Evolutionary conservation across 1,284 basidiomycete species (phyloP).

Genomic region (Trichosporon sp.): DNA sequence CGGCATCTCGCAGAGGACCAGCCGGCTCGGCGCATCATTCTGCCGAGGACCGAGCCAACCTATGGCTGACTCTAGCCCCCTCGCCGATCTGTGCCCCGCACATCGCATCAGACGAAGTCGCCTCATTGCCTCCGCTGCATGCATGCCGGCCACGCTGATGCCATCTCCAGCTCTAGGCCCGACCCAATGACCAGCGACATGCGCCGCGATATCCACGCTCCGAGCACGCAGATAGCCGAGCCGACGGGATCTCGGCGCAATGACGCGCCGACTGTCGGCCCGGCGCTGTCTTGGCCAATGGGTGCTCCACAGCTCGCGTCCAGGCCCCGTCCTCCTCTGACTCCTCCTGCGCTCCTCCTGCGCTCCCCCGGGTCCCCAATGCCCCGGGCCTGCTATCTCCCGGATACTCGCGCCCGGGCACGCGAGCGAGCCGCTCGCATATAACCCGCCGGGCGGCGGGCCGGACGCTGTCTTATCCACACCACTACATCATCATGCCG

Average conservation of each 20-base stretch:
- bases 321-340: neutral
- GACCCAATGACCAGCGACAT: too few relatives aligned
- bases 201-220: neutral
- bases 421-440: neutral
- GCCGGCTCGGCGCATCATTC: neutral
- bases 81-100: neutral
- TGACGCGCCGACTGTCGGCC: neutral
- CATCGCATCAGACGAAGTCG: neutral
- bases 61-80: neutral
- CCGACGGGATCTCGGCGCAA: neutral
- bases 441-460: neutral
- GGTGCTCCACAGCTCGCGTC: neutral
- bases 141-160: neutral
- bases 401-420: neutral
- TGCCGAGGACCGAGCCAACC: neutral
- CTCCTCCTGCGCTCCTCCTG: too few relatives aligned
- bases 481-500: slow-evolving; percentile 13
- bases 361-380: neutral
- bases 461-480: neutral
- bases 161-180: neutral
- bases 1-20: neutral
- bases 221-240: neutral
- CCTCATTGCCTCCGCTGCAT: neutral
- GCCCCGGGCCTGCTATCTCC: neutral
- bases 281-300: neutral